Base-by-base conservation (phyloP, 2,329 filamentous ascomycete species). In the Fusarium sp. region DNA sequence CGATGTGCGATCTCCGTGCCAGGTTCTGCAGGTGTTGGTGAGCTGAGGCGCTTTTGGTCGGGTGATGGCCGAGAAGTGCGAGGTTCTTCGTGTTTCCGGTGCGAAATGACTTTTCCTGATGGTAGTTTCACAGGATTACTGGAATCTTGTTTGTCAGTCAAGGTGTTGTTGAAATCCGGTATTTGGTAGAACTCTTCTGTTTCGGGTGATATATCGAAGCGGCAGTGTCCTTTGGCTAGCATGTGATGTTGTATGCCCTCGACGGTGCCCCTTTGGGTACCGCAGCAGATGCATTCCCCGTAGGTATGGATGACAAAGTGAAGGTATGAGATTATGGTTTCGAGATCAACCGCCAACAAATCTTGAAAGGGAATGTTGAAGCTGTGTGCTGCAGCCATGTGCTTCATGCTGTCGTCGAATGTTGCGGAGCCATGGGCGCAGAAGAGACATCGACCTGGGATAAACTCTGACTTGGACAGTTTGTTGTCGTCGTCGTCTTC, bases 231-330 rank as follows among this genome's bases (percentile, higher is more conserved):
- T 39, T 84, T 86, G 9, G 76, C 79, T 1, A 74, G 60, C 83
- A 86, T 86, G 62, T 86, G 85, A 28, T 85, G 83, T 49, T 83
- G 83, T 0, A 82, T 78, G 0, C 79, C 85, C 49, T 83, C 77
- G 0, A 78, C 74, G 0, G 81, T 83, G 3, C 72, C 71, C 28
- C 82, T 78, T 32, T 79, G 75, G 6, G 77, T 81, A 1, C 81
- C 81, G 67, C 85, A 88, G 19, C 78, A 78, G 26, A 88, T 77
- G 60, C 85, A 88, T 69, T 86, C 83, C 30, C 77, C 75, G 56
- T 84, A 85, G 1, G 74, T 78, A n/a, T 77, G 81, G 21, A 87
- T 81, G 47, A 87, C 74, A 6, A 85, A 76, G 55, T 82, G 79
- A 1, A 87, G 71, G 50, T 86, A 86, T 21, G 74, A 68, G 26